Conservation (phyloP, 352 stramenopile genomes). For the Phytophthora megakarya region DNA sequence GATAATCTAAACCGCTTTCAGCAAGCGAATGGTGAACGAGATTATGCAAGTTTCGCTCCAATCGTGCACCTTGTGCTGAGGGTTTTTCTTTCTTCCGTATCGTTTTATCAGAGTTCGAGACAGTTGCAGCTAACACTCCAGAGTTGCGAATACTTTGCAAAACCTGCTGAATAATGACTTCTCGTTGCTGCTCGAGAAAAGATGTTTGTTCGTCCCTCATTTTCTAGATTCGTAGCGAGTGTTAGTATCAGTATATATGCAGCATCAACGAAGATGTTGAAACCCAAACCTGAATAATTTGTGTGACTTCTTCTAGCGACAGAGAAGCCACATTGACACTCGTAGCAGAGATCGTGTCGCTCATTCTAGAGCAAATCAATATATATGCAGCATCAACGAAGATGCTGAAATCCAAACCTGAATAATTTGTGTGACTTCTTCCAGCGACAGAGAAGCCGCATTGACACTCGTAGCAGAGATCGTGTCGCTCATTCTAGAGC, state of each 20-base stretch:
- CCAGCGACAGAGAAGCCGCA: slow-evolving; percentile 14
- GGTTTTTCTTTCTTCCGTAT: slow-evolving; percentile 13
- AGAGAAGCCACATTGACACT: slow-evolving; percentile 6
- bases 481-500: slow-evolving; percentile 5
- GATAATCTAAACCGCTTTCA: slow-evolving; percentile 64
- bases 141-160: slow-evolving; percentile 51
- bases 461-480: neutral
- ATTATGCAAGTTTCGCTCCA: slow-evolving; percentile 60
- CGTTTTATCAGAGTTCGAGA: neutral
- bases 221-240: slow-evolving; percentile 14
- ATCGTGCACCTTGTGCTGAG: slow-evolving; percentile 13
- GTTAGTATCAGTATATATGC: neutral
- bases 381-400: no score
- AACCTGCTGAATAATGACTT: slow-evolving; percentile 67
- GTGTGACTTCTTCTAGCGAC: slow-evolving; percentile 28
- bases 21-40: slow-evolving; percentile 64
- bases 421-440: slow-evolving; percentile 32
- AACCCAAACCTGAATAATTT: slow-evolving; percentile 29
- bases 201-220: slow-evolving; percentile 47
- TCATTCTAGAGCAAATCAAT: slow-evolving; percentile 4
- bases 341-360: neutral
- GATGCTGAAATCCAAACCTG: slow-evolving; percentile 18
- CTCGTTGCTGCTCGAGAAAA: slow-evolving; percentile 59
- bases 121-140: slow-evolving; percentile 14
- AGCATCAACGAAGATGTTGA: no score